phyloP scores from a whole-genome alignment of 768 basidiomycete genomes.

The Suillus luteus region DNA sequence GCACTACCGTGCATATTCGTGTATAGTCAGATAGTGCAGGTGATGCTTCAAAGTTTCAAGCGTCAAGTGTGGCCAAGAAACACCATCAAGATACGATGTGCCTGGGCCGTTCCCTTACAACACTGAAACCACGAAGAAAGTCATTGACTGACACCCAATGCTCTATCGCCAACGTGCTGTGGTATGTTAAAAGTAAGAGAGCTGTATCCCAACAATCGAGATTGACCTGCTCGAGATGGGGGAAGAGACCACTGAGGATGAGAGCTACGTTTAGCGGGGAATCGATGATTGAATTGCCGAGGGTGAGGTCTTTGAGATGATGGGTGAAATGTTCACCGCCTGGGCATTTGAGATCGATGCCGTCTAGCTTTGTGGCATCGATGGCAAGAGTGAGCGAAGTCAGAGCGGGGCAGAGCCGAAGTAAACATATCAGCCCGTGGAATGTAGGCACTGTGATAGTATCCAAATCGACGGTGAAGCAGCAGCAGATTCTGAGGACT shows the following conservation, averaged over 20 bases:
- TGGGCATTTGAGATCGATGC: background rate
- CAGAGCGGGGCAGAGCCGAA: slow-evolving; percentile 18
- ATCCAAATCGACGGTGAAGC: slow-evolving; percentile 12
- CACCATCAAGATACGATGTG: background rate
- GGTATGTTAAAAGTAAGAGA: too few species aligned
- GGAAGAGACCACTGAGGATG: slow-evolving; percentile 19
- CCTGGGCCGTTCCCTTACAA: background rate
- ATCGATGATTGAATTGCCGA: slow-evolving; percentile 26
- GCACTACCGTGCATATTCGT: too few species aligned
- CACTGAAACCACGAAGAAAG: background rate
- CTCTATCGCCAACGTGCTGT: background rate
- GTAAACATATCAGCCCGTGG: slow-evolving; percentile 15
- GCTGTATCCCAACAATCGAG: slow-evolving; percentile 2
- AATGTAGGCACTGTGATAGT: slow-evolving; percentile 21
- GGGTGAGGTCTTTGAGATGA: slow-evolving; percentile 7
- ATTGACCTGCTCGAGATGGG: slow-evolving; percentile 20
- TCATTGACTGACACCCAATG: background rate
- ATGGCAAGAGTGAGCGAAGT: slow-evolving; percentile 25
- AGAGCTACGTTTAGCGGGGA: slow-evolving; percentile 18
- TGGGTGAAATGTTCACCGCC: background rate
- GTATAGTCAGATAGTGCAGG: too few species aligned
- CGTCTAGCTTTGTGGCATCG: slow-evolving; percentile 13
- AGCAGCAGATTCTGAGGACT: slow-evolving; percentile 22
- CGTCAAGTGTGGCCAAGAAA: too few species aligned
- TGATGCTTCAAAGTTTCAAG: too few species aligned